Base-by-base conservation (phyloP, 371 early-diverging fungal species). In the Syncephalastrum sp. region DNA sequence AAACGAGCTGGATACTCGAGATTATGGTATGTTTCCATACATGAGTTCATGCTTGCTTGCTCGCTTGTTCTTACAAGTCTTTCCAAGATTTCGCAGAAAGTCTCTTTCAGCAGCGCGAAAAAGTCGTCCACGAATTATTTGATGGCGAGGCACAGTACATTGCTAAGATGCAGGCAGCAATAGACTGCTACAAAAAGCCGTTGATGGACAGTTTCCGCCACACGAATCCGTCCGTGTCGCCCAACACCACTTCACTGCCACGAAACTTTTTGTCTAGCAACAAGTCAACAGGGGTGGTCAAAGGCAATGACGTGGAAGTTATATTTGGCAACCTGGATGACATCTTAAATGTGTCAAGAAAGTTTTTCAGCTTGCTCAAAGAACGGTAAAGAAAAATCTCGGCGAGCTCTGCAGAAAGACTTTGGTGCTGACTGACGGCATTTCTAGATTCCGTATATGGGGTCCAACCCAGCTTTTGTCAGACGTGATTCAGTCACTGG, bases 401-500 rank as follows among this genome's bases (percentile, higher is more conserved):
- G 7, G 38, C 38, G 38, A 33, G 38, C 29, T 2, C 38, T 33
- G 38, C 8, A 10, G 10, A 33, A 33, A 33, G 38, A 33, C 38
- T 33, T 33, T 33, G 38, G 38, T 10, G 38, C 38, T 33, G 38
- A 33, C 38, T 33, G 38, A 33, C 38, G 38, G 38, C 38, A 38
- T 42, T 13, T 17, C n/a, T 54, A 66, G 67, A 45, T 61, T 66
- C 45, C 59, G 51, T 33, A 61, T 66, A 25, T 66, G 67, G 67
- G 67, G 67, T 4, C 67, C 67, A 7, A 61, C 62, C 14, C 67
- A 66, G 38, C 46, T 66, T 10, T 25, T 66, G 47, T 61, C 67
- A 29, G 67, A 66, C 38, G 42, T 66, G 14, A 41, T 66, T 42
- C 43, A 46, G 27, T 42, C 59, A n/a, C 33, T 64, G 64, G 64